Evolutionary conservation across 139 green algal genomes (phyloP).

Genomic region (Monoraphidium neglectum): DNA sequence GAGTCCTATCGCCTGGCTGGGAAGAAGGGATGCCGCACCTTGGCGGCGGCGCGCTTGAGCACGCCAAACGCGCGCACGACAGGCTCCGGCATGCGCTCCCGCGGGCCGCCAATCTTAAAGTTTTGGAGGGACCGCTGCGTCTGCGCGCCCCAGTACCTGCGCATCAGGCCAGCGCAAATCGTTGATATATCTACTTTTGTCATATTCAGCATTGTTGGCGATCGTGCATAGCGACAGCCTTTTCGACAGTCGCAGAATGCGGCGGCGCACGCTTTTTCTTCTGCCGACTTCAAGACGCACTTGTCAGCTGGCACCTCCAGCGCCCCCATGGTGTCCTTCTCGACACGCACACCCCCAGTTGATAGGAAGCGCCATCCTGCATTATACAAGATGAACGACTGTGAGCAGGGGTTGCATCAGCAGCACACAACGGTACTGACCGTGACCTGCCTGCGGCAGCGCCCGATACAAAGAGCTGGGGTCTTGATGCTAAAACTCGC

Average conservation of each 20-base stretch:
- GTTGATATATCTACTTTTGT: not conserved
- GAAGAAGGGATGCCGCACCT: constrained; percentile 39
- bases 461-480: not conserved
- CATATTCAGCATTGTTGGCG: too few species aligned
- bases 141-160: constrained; percentile 96
- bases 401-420: too few species aligned
- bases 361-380: constrained; percentile 16
- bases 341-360: constrained; percentile 35
- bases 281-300: constrained; percentile 23
- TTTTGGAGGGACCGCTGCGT: constrained; percentile 95
- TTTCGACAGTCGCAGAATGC: not conserved
- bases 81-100: constrained; percentile 92
- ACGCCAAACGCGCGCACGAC: constrained; percentile 91
- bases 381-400: not conserved
- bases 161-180: not conserved
- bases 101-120: constrained; percentile 95
- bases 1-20: too few species aligned
- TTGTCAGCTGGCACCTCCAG: constrained; percentile 87
- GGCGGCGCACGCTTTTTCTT: too few species aligned
- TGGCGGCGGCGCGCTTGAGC: constrained; percentile 86
- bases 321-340: constrained; percentile 87
- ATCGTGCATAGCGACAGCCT: not conserved
- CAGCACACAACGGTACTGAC: not conserved
- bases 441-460: not conserved
- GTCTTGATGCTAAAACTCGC: not conserved